Evolutionary conservation across 331 rosid genomes (phyloP).

Genomic region (Quercus lobata): DNA sequence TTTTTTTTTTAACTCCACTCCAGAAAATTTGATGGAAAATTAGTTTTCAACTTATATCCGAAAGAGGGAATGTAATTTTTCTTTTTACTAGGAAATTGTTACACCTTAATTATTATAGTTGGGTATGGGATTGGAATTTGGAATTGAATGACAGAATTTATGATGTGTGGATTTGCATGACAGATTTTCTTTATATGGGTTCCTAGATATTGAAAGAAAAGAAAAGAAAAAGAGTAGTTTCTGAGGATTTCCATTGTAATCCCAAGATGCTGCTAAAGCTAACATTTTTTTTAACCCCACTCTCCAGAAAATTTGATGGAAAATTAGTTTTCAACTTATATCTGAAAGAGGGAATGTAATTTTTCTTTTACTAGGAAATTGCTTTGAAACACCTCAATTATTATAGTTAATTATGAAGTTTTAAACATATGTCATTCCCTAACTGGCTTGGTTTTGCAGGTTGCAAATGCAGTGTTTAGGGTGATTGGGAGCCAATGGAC

Average conservation of each 20-base stretch:
- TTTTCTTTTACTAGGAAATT: neutral
- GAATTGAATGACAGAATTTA: neutral
- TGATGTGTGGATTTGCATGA: neutral
- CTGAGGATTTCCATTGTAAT: neutral
- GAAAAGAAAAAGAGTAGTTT: neutral
- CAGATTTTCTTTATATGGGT: neutral
- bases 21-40: neutral
- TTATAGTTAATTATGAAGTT: neutral
- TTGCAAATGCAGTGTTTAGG: conserved; percentile 37
- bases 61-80: neutral
- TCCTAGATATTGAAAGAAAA: neutral
- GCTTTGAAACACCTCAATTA: neutral
- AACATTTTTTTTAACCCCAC: neutral
- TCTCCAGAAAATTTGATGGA: no score
- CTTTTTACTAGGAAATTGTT: neutral
- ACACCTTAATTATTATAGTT: neutral
- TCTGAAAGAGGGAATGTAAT: neutral
- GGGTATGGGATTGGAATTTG: neutral
- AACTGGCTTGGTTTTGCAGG: conserved; percentile 41
- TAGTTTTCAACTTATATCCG: neutral
- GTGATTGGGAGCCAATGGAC: conserved; percentile 70
- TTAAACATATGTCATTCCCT: neutral
- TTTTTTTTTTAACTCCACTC: neutral
- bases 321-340: neutral
- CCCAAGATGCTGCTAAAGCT: neutral